Base-by-base conservation (phyloP, 2,329 filamentous ascomycete species). In the Chalaropsis ovoidea region DNA sequence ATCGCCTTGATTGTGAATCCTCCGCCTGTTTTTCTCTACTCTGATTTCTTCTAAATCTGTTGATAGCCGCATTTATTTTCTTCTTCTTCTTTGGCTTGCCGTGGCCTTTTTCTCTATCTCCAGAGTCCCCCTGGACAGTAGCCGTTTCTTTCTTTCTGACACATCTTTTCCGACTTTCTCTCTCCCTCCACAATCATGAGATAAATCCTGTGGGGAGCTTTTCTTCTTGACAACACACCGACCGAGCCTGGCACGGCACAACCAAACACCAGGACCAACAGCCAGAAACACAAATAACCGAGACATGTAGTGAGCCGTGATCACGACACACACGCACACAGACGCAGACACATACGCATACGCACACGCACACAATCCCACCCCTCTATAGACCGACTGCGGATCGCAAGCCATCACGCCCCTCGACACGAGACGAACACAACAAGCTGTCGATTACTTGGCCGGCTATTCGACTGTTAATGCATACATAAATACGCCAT, bases 301-400 rank as follows among this genome's bases (percentile, higher is more conserved):
- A 52, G 47, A 52, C 22, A 52, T 52, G 47, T 52, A 52, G 47
- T 52, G 47, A 52, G 47, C 47, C 47, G 47, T 52, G 47, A 52
- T 27, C 47, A 52, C 47, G 22, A 52, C 47, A 52, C 47, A 52
- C 47, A 52, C 47, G 47, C 47, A 49, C 47, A 22, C 13, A 49
- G 17, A 7, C 31, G 7, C 31, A 7, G 3, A 35, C 31, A 35
- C 22, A 49, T 22, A 49, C 47, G 19, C 22, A 49, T 22, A 49
- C 47, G 19, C 47, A 39, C 35, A 39, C 35, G 35, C 35, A 39
- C 8, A 39, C 8, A 39, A 10, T 39, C 8, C 35, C 35, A 7
- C 35, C 35, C 4, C 8, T 39, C 35, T 39, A 39, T 7, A 39
- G 5, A 6, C 4, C 35, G 8, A 39, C 35, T 39, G 35, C 35